A percentile compares a stretch with the other conserved stretches of the same genome.
phyloP scores from a whole-genome alignment of 768 basidiomycete genomes.

The Boletus pseudo-olivaceus region DNA sequence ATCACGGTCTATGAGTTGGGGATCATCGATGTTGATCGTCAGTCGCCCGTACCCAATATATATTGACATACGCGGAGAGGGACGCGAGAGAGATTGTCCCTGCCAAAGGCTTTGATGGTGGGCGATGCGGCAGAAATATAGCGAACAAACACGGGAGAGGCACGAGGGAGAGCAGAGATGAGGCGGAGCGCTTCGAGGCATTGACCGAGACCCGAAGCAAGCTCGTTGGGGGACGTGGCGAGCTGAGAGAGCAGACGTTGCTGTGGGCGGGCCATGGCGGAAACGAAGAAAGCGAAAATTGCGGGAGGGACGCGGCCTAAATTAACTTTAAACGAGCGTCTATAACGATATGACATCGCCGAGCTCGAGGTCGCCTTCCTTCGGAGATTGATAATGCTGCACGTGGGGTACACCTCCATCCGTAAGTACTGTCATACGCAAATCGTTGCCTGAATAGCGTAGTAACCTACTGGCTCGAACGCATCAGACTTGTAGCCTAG shows the following conservation, averaged over 20 bases:
- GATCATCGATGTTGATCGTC: background rate
- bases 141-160: slow-evolving; percentile 27
- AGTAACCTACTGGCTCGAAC: too few species aligned
- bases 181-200: slow-evolving; percentile 34
- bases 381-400: too few species aligned
- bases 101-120: slow-evolving; percentile 27
- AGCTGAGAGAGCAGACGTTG: slow-evolving; percentile 30
- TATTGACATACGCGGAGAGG: slow-evolving; percentile 28
- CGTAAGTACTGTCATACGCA: too few species aligned
- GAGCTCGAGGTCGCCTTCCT: too few species aligned
- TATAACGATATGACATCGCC: background rate
- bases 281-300: background rate
- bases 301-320: slow-evolving; percentile 1
- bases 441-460: too few species aligned
- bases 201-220: slow-evolving; percentile 31
- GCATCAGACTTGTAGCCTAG: too few species aligned
- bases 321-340: slow-evolving; percentile 1
- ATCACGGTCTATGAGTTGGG: slow-evolving; percentile 21
- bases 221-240: slow-evolving; percentile 31
- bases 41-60: background rate
- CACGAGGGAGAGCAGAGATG: slow-evolving; percentile 26
- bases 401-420: too few species aligned
- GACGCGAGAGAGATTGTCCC: slow-evolving; percentile 30
- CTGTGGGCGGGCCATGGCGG: slow-evolving; percentile 24
- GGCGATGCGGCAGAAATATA: slow-evolving; percentile 17